phyloP scores from a whole-genome alignment of 768 basidiomycete species.

The Steccherinum ochraceum region DNA sequence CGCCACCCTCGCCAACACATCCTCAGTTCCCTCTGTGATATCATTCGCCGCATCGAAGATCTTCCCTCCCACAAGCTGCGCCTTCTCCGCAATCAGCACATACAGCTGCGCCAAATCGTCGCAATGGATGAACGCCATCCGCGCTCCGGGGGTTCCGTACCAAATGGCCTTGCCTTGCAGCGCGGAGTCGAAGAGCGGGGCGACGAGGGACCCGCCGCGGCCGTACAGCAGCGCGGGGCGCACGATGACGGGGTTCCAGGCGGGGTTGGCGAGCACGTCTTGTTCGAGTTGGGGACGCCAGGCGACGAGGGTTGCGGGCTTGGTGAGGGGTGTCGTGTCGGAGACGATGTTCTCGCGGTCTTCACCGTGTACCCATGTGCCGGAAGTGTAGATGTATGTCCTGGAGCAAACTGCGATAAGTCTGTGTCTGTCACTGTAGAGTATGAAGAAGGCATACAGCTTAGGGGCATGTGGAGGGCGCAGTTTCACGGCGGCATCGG shows the following conservation, averaged over 20 bases:
- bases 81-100: constrained; percentile 33
- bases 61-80: constrained; percentile 28
- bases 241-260: constrained; percentile 38
- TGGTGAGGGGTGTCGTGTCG: constrained; percentile 27
- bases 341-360: constrained; percentile 23
- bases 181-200: constrained; percentile 25
- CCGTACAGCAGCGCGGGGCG: constrained; percentile 39
- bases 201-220: constrained; percentile 32
- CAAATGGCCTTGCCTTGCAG: constrained; percentile 26
- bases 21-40: constrained; percentile 32
- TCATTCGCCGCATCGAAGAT: constrained; percentile 37
- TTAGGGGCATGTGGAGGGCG: constrained; percentile 29
- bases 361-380: constrained; percentile 39
- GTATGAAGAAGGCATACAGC: constrained; percentile 16
- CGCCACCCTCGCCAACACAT: constrained; percentile 31
- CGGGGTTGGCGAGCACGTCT: constrained; percentile 20
- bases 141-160: constrained; percentile 29
- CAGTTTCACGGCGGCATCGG: constrained; percentile 17
- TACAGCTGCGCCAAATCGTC: constrained; percentile 44
- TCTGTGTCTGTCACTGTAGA: background rate
- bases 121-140: constrained; percentile 31
- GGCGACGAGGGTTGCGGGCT: constrained; percentile 20
- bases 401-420: background rate
- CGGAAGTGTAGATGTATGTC: constrained; percentile 39
- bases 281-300: constrained; percentile 32